phyloP scores from a whole-genome alignment of 176 grass and related monocot species.

The Eleusine coracana region DNA sequence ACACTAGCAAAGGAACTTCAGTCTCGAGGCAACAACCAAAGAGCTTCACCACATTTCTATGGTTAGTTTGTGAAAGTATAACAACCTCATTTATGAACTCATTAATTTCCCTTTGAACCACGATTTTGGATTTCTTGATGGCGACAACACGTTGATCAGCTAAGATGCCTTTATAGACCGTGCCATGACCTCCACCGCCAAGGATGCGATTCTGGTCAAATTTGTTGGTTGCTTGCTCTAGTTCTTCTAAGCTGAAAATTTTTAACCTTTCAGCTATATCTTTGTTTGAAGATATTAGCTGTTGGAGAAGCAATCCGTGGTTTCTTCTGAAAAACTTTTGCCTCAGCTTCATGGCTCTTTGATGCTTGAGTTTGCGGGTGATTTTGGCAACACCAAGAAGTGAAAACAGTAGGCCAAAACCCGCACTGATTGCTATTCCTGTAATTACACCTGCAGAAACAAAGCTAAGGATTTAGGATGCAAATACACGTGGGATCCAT shows the following conservation, averaged over 20 bases:
- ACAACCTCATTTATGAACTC: constrained; percentile 66
- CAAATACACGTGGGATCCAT: not conserved
- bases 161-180: constrained; percentile 53
- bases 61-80: constrained; percentile 63
- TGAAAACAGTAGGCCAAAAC: constrained; percentile 31
- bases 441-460: constrained; percentile 36
- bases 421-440: constrained; percentile 35
- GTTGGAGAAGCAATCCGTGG: constrained; percentile 53
- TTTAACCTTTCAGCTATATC: constrained; percentile 45
- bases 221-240: constrained; percentile 52
- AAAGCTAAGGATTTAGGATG: not conserved
- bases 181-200: constrained; percentile 46
- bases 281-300: constrained; percentile 48
- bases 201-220: constrained; percentile 55
- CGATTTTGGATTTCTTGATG: constrained; percentile 59
- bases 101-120: constrained; percentile 51
- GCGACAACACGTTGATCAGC: constrained; percentile 54
- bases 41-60: constrained; percentile 57
- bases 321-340: constrained; percentile 51
- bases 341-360: constrained; percentile 10
- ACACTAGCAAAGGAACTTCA: constrained; percentile 56
- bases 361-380: constrained; percentile 9
- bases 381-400: constrained; percentile 21
- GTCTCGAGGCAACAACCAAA: constrained; percentile 47
- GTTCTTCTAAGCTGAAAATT: constrained; percentile 58